phyloP scores from a whole-genome alignment of 2,329 filamentous ascomycete genomes.

The Paracoccidioides lutzii region DNA sequence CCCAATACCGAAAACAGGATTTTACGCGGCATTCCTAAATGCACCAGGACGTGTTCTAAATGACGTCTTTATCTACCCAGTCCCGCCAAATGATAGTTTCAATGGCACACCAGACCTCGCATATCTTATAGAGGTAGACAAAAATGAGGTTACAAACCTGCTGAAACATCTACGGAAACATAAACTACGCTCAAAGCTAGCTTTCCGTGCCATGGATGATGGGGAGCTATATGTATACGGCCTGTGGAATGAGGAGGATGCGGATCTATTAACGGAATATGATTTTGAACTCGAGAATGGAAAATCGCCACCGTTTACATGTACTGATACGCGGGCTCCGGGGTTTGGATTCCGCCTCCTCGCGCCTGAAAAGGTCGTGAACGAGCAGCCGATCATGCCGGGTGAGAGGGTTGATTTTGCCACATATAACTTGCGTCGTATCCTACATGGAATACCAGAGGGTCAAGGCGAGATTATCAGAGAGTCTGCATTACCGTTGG shows the following conservation, averaged over 20 bases:
- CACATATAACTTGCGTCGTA: slow-evolving; percentile 63
- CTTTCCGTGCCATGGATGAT: slow-evolving; percentile 50
- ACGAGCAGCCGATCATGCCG: slow-evolving; percentile 27
- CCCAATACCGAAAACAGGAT: slow-evolving; percentile 35
- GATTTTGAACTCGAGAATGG: neutral
- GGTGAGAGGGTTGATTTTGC: slow-evolving; percentile 39
- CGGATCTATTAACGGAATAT: slow-evolving; percentile 27
- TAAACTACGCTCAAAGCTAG: slow-evolving; percentile 70
- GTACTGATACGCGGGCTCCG: slow-evolving; percentile 29
- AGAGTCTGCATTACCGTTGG: slow-evolving; percentile 65
- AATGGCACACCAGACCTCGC: slow-evolving; percentile 16
- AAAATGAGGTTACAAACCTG: slow-evolving; percentile 47
- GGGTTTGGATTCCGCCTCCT: slow-evolving; percentile 29
- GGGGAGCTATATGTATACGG: slow-evolving; percentile 60
- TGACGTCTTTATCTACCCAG: slow-evolving; percentile 80
- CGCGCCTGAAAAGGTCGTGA: slow-evolving; percentile 22
- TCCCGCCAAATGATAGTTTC: slow-evolving; percentile 26
- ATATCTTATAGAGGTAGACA: slow-evolving; percentile 76
- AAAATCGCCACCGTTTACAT: slow-evolving; percentile 18
- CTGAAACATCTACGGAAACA: slow-evolving; percentile 67
- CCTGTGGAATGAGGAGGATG: slow-evolving; percentile 50
- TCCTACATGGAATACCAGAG: slow-evolving; percentile 70
- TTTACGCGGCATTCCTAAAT: slow-evolving; percentile 77
- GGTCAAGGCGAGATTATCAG: slow-evolving; percentile 64
- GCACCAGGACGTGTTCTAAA: slow-evolving; percentile 72